Evolutionary conservation across 768 basidiomycete species (phyloP).

Genomic region (Butyriboletus loyo): DNA sequence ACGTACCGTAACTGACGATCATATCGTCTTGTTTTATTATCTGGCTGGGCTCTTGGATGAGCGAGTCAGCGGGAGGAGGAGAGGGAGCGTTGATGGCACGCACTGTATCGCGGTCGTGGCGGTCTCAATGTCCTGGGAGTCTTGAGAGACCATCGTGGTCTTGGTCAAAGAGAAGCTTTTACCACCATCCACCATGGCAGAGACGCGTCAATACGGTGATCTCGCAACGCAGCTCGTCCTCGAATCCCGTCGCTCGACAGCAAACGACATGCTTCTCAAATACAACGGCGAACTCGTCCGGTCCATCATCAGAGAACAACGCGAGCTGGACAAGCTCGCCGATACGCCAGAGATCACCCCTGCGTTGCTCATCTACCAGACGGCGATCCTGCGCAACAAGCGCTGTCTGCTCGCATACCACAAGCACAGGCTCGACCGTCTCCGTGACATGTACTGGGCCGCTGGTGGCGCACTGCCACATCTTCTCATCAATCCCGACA

Average conservation of each 20-base stretch:
- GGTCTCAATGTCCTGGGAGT: constrained; percentile 47
- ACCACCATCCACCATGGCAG: constrained; percentile 33
- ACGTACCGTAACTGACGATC: constrained; percentile 89
- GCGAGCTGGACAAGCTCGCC: constrained; percentile 68
- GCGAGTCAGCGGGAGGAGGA: constrained; percentile 3
- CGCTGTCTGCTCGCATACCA: constrained; percentile 96
- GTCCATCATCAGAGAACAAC: constrained; percentile 84
- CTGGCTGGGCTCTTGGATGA: constrained; percentile 56
- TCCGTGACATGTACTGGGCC: constrained; percentile 88
- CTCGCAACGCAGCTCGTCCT: constrained; percentile 83
- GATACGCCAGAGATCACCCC: constrained; percentile 49
- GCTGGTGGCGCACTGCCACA: constrained; percentile 85
- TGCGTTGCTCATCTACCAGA: constrained; percentile 80
- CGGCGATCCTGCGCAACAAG: constrained; percentile 88
- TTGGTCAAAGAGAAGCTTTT: neutral
- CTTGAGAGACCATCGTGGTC: constrained; percentile 31
- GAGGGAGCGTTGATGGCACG: constrained; percentile 9
- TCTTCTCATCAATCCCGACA: constrained; percentile 64
- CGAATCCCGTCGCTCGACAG: constrained; percentile 82
- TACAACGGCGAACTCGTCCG: constrained; percentile 91
- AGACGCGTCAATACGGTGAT: constrained; percentile 74
- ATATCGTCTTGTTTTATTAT: constrained; percentile 86
- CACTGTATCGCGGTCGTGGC: constrained; percentile 43
- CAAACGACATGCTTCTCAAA: constrained; percentile 80
- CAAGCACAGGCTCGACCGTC: constrained; percentile 75